Conservation (phyloP, 768 basidiomycete genomes). For the Kwoniella sp. region DNA sequence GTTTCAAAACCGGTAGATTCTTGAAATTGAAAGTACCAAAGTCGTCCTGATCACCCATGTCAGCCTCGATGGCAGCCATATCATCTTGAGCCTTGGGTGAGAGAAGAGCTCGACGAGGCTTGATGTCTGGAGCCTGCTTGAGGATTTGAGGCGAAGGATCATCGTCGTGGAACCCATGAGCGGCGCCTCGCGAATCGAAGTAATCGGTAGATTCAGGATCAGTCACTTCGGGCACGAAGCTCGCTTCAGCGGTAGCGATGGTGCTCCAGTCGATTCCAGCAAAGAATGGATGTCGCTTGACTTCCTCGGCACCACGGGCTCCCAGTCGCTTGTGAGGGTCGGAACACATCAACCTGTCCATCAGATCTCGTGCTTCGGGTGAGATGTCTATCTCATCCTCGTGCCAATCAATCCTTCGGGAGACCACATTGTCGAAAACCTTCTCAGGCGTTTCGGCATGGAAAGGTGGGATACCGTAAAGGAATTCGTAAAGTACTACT, state of each 20-base stretch:
- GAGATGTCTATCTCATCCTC: constrained; percentile 79
- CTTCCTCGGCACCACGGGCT: constrained; percentile 82
- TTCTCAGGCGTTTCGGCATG: constrained; percentile 95
- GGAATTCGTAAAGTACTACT: constrained; percentile 96
- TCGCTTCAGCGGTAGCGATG: constrained; percentile 82
- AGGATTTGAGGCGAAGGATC: constrained; percentile 69
- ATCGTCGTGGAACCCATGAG: constrained; percentile 89
- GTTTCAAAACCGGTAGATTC: constrained; percentile 91
- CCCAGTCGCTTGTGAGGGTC: constrained; percentile 82
- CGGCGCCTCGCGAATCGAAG: constrained; percentile 93
- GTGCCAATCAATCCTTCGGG: constrained; percentile 92
- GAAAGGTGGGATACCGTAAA: constrained; percentile 96
- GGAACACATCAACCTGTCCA: constrained; percentile 78
- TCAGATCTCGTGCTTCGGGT: constrained; percentile 83
- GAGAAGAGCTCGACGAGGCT: constrained; percentile 20
- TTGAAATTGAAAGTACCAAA: constrained; percentile 99
- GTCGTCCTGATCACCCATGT: constrained; percentile 63
- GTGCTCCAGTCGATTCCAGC: constrained; percentile 89
- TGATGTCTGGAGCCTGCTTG: constrained; percentile 26
- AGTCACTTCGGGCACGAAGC: constrained; percentile 90
- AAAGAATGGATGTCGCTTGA: constrained; percentile 90
- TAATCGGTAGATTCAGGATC: constrained; percentile 99
- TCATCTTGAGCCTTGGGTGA: constrained; percentile 44
- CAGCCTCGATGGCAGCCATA: constrained; percentile 39
- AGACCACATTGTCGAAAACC: constrained; percentile 97